Evolutionary conservation across 495 filamentous ascomycete species (phyloP).

Genomic region (Aspergillus nanangensis): DNA sequence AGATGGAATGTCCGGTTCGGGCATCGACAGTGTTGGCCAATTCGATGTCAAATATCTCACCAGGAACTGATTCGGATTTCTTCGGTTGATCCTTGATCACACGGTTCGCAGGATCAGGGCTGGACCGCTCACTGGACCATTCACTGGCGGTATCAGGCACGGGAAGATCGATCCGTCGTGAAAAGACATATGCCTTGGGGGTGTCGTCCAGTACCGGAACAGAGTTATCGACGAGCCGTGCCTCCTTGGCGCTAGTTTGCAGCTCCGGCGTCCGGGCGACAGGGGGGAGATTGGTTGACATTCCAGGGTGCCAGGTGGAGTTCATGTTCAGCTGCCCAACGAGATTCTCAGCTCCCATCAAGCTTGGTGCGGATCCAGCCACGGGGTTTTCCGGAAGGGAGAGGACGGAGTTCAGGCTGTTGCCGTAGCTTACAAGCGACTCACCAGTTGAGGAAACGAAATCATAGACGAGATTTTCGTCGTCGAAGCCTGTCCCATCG

Average conservation of each 20-base stretch:
- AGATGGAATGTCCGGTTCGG: constrained; percentile 33
- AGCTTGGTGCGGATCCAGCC: constrained; percentile 48
- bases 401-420: constrained; percentile 34
- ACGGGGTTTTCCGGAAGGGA: constrained; percentile 38
- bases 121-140: constrained; percentile 37
- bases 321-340: constrained; percentile 66
- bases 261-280: constrained; percentile 29
- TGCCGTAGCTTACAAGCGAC: constrained; percentile 38
- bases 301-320: constrained; percentile 38
- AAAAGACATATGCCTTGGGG: constrained; percentile 30
- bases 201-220: constrained; percentile 10
- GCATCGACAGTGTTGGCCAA: constrained; percentile 40
- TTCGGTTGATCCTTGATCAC: not conserved
- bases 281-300: constrained; percentile 24
- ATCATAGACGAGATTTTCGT: constrained; percentile 23
- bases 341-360: constrained; percentile 63
- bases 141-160: constrained; percentile 44
- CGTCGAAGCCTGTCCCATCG: constrained; percentile 20
- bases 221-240: not conserved
- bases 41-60: constrained; percentile 26
- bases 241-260: constrained; percentile 21
- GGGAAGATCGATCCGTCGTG: constrained; percentile 32
- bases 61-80: constrained; percentile 5
- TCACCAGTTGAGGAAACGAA: constrained; percentile 40
- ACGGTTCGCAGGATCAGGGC: constrained; percentile 16